Base-by-base conservation (phyloP, 2,329 filamentous ascomycete genomes). In the Botrytis hyacinthi region DNA sequence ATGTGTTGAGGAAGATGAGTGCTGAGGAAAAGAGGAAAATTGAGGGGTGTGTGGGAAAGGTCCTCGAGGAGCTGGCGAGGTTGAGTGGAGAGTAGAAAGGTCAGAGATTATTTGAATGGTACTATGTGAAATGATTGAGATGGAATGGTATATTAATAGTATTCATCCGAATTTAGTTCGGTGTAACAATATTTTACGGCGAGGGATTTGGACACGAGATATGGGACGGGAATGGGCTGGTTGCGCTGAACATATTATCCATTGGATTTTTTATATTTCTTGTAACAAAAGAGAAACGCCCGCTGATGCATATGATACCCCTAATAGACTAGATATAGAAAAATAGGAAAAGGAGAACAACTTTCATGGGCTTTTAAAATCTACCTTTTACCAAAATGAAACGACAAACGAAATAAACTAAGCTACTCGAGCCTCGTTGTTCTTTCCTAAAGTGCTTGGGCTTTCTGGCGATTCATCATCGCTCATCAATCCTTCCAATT, bases 401-500 rank as follows among this genome's bases (percentile, higher is more conserved):
- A 57, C 37, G 48, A 68, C 66, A 57, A 68, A 57, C 22, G 66
- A 68, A 68, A 68, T n/a, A 57, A 59, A 65, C 44, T 76, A 78
- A 46, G 78, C 76, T n/a, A 79, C 78, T 32, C 76, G 73, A 46
- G 74, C 69, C 65, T 79, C 77, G 69, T 82, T 85, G 73, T 86
- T 85, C 77, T 83, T 84, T 46, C 85, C 85, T 46, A 86, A 77
- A 1, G 85, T 86, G 74, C 84, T 85, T 0, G 86, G 86, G 72
- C 84, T 87, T 71, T 85, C 84, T 14, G 84, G 80, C 7, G 91
- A 91, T 70, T 97, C 94, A 29, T 97, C 94, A 62, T 97, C 95
- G 73, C 92, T 96, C 81, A 95, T 95, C 57, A 99, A 84, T 0
- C 93, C 95, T 74, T 96, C 94, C 1, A 99, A 86, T 83, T 98